phyloP scores from a whole-genome alignment of 1,284 basidiomycete species.

The Irpex sp. region DNA sequence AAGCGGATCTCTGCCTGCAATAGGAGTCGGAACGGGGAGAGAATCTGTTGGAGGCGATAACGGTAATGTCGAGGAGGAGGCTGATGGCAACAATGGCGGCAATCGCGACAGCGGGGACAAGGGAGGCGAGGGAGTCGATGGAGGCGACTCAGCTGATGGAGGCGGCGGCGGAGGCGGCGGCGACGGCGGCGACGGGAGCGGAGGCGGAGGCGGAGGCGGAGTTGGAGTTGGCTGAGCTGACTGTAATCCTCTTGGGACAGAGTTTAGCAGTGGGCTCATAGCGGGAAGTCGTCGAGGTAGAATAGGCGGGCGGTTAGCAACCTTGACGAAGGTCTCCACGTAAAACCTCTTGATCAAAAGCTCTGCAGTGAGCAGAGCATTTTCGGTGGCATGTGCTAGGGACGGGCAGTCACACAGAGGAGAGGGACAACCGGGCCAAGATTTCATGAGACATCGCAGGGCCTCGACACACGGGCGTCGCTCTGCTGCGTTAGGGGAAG shows the following conservation, averaged over 20 bases:
- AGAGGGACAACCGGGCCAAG: neutral
- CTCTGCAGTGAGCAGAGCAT: neutral
- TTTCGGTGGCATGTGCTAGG: neutral
- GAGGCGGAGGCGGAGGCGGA: no score
- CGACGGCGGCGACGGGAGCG: no score
- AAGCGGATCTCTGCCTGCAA: no score
- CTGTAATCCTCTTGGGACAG: neutral
- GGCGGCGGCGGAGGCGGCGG: no score
- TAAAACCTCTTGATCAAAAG: neutral
- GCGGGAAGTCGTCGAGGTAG: neutral
- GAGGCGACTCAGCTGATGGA: no score
- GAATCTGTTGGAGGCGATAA: no score
- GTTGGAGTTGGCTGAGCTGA: no score
- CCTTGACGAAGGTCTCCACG: neutral
- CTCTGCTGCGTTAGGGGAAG: neutral
- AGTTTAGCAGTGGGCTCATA: neutral
- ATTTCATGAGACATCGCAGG: neutral
- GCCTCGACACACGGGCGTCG: neutral
- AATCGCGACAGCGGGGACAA: no score
- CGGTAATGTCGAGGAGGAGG: no score
- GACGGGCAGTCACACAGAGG: neutral
- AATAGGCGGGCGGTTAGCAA: neutral
- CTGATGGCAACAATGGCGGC: no score
- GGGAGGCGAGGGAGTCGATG: no score
- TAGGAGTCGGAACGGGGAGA: no score